A percentile compares a stretch with the other conserved stretches of the same genome.
phyloP scores from a whole-genome alignment of 163 green algal species.

The Scenedesmus sp. region DNA sequence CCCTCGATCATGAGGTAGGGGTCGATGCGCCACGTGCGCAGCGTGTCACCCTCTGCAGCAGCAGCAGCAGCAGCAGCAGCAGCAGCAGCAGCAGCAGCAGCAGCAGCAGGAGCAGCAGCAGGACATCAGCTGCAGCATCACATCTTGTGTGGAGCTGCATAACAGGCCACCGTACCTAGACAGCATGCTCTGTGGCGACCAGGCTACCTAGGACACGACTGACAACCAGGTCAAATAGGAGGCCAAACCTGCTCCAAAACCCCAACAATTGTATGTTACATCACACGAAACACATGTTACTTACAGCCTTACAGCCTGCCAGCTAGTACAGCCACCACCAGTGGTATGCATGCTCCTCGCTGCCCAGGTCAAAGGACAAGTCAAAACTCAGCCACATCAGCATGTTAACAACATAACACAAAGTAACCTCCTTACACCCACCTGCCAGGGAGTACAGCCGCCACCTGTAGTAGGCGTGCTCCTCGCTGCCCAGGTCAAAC shows the following conservation, averaged over 20 bases:
- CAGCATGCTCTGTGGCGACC: too few relatives aligned
- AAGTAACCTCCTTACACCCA: neutral
- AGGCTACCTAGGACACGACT: too few relatives aligned
- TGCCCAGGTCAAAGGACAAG: conserved; percentile 90
- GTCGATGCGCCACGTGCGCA: conserved; percentile 89
- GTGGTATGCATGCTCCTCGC: conserved; percentile 92
- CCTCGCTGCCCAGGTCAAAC: conserved; percentile 85
- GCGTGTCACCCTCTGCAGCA: conserved; percentile 70
- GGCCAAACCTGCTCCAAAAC: conserved; percentile 79
- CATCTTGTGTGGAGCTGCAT: too few relatives aligned
- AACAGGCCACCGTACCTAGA: too few relatives aligned
- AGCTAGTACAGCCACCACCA: conserved; percentile 69
- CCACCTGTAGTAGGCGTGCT: conserved; percentile 94
- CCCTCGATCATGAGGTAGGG: conserved; percentile 94
- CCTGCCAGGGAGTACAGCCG: conserved; percentile 65
- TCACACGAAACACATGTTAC: neutral
- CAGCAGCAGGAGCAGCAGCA: neutral
- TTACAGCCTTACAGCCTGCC: neutral
- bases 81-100: neutral
- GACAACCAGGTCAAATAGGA: conserved; percentile 86
- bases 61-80: conserved; percentile 11
- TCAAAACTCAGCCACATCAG: conserved; percentile 82
- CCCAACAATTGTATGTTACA: too few relatives aligned
- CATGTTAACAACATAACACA: too few relatives aligned
- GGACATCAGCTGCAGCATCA: neutral